phyloP scores from a whole-genome alignment of 2,329 filamentous ascomycete genomes.

The Beauveria sp. region DNA sequence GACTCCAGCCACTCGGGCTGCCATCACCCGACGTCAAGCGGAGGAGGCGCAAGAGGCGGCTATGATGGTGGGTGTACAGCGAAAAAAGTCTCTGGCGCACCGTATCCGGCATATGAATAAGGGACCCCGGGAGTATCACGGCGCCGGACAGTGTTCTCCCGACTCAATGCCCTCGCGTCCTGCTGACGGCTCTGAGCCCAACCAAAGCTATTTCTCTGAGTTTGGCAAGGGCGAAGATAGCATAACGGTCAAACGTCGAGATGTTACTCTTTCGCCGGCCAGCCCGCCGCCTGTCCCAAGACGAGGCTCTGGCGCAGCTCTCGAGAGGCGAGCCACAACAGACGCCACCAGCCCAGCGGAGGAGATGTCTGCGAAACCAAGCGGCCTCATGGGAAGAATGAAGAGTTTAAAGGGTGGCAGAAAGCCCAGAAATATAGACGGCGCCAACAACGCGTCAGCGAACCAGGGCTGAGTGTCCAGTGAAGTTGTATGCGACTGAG shows the following conservation, averaged over 20 bases:
- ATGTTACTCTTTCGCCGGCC: conserved; percentile 38
- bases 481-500: background rate
- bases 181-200: conserved; percentile 35
- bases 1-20: conserved; percentile 73
- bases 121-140: conserved; percentile 51
- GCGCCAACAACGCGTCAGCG: conserved; percentile 17
- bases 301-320: conserved; percentile 29
- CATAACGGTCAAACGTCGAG: conserved; percentile 36
- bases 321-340: conserved; percentile 59
- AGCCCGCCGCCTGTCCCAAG: conserved; percentile 47
- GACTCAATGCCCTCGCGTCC: conserved; percentile 27
- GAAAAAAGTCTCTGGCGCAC: conserved; percentile 93
- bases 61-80: conserved; percentile 55
- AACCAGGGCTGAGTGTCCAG: conserved; percentile 10
- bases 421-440: conserved; percentile 30
- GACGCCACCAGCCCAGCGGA: conserved; percentile 39
- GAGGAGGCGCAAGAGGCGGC: conserved; percentile 54
- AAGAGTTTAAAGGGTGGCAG: conserved; percentile 73
- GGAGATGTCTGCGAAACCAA: conserved; percentile 36
- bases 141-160: conserved; percentile 43
- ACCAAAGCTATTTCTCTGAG: conserved; percentile 73
- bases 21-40: conserved; percentile 67
- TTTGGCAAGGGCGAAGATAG: conserved; percentile 52
- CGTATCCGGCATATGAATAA: conserved; percentile 80
- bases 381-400: conserved; percentile 69